Evolutionary conservation across 2,329 filamentous ascomycete genomes (phyloP).

Genomic region (Aspergillus calidoustus): DNA sequence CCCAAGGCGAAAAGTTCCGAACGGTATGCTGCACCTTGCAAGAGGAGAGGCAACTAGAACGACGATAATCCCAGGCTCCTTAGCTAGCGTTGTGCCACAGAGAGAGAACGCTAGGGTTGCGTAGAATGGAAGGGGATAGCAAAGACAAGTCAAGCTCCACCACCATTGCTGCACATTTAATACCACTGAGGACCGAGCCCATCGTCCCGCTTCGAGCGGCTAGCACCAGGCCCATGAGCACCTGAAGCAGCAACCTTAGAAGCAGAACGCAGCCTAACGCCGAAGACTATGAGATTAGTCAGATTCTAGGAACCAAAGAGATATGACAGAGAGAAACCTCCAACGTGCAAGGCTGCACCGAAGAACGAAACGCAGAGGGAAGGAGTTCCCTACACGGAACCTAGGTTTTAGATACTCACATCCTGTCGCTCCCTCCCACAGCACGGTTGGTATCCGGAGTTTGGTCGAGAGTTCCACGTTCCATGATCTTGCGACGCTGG

Average conservation of each 20-base stretch:
- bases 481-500: slow-evolving; percentile 82
- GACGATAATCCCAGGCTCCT: slow-evolving; percentile 36
- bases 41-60: slow-evolving; percentile 30
- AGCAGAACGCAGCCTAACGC: slow-evolving; percentile 84
- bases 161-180: slow-evolving; percentile 41
- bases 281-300: slow-evolving; percentile 82
- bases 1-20: slow-evolving; percentile 41
- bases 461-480: slow-evolving; percentile 69
- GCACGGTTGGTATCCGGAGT: slow-evolving; percentile 75
- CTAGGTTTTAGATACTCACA: slow-evolving; percentile 82
- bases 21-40: slow-evolving; percentile 38
- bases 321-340: slow-evolving; percentile 51
- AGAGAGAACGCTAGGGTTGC: slow-evolving; percentile 30
- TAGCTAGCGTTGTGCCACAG: slow-evolving; percentile 32
- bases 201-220: slow-evolving; percentile 59
- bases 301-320: slow-evolving; percentile 68
- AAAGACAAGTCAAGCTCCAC: slow-evolving; percentile 33
- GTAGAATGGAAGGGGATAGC: slow-evolving; percentile 21
- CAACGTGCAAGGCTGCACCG: slow-evolving; percentile 69
- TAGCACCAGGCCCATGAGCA: slow-evolving; percentile 51
- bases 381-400: slow-evolving; percentile 83
- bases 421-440: slow-evolving; percentile 84
- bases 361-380: slow-evolving; percentile 81
- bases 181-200: slow-evolving; percentile 55
- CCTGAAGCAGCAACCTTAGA: slow-evolving; percentile 68